A percentile compares a stretch with the other conserved stretches of the same genome.
Evolutionary conservation across 2,329 filamentous ascomycete genomes (phyloP).

Genomic region (Colletotrichum liriopes): DNA sequence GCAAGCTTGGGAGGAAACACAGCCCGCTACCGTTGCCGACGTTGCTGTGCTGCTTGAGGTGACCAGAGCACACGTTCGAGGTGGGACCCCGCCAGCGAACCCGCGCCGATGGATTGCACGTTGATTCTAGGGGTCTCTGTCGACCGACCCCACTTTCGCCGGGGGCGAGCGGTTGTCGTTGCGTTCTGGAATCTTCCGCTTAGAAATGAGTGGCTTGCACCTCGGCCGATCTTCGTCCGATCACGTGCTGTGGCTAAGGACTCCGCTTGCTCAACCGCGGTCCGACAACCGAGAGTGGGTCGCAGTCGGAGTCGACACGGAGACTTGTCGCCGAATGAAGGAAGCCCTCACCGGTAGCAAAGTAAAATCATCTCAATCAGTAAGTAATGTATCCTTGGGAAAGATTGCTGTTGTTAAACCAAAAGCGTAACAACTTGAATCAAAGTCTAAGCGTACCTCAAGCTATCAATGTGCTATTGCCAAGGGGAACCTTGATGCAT

Average conservation of each 20-base stretch:
- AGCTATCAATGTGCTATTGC: background rate
- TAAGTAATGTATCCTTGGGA: background rate
- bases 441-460: background rate
- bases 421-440: background rate
- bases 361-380: background rate
- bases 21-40: conserved; percentile 7
- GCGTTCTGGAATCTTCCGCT: conserved; percentile 43
- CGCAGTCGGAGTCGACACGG: background rate
- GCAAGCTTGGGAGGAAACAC: background rate
- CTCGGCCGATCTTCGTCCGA: background rate
- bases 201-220: conserved; percentile 40
- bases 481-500: no score
- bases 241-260: conserved; percentile 29
- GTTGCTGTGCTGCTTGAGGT: conserved; percentile 16
- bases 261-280: background rate
- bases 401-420: background rate
- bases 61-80: conserved; percentile 8
- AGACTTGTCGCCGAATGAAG: background rate
- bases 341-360: background rate
- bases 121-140: conserved; percentile 27
- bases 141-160: conserved; percentile 32
- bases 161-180: conserved; percentile 28
- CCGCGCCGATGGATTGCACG: conserved; percentile 28
- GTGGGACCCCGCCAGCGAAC: conserved; percentile 22
- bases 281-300: background rate